Conservation (phyloP, 495 filamentous ascomycete genomes). For the Talaromyces wortmannii region DNA sequence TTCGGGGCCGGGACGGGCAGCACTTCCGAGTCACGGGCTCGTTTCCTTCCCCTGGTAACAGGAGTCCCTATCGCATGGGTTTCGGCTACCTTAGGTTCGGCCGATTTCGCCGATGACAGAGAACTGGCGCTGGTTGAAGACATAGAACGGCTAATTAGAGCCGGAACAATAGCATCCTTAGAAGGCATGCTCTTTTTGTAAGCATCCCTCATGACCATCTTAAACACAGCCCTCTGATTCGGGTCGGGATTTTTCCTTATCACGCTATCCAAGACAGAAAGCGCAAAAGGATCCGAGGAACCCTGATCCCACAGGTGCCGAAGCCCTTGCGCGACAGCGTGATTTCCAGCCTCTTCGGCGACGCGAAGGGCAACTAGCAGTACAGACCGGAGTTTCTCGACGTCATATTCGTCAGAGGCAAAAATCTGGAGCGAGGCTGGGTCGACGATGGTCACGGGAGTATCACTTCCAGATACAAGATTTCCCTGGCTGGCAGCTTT, state of each 20-base stretch:
- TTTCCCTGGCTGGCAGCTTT: conserved; percentile 9
- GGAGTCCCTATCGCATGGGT: conserved; percentile 12
- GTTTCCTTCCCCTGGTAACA: conserved; percentile 4
- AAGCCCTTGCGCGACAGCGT: conserved; percentile 17
- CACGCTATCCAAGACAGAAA: conserved; percentile 18
- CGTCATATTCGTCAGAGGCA: conserved; percentile 14
- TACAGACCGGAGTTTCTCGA: conserved; percentile 16
- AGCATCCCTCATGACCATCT: conserved; percentile 16
- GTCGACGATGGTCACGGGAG: background rate
- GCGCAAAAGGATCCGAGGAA: conserved; percentile 14
- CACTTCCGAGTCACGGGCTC: conserved; percentile 3
- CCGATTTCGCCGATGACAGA: conserved; percentile 32
- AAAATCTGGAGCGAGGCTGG: conserved; percentile 16
- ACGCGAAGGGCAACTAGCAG: conserved; percentile 14
- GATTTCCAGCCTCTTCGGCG: conserved; percentile 18
- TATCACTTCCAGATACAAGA: background rate
- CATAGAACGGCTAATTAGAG: conserved; percentile 6
- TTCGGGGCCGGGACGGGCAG: background rate
- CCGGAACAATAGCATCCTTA: background rate
- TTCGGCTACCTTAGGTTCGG: conserved; percentile 15
- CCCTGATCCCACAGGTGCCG: conserved; percentile 20
- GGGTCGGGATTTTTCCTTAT: conserved; percentile 15
- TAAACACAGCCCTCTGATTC: conserved; percentile 17
- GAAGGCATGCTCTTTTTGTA: conserved; percentile 12
- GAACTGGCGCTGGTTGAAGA: conserved; percentile 41